Percentiles rank a stretch among this genome's conserved stretches.
Conservation (phyloP, 305 asterid genomes). For the Plantago lanceolata region DNA sequence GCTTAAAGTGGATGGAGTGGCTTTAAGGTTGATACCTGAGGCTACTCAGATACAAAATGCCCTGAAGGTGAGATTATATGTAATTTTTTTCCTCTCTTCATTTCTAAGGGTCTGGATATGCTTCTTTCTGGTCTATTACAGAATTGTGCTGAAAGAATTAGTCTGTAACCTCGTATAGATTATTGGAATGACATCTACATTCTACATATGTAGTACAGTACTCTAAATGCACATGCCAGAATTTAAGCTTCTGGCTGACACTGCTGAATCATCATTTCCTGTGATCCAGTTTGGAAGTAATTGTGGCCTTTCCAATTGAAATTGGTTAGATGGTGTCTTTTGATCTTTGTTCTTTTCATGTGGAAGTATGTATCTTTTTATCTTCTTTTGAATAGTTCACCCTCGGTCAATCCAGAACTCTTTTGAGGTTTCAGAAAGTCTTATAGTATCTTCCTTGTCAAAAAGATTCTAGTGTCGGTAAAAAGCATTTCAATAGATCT, state of each 20-base stretch:
- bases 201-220: too few species aligned
- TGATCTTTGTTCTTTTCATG: constrained; percentile 2
- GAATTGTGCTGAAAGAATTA: neutral
- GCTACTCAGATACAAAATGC: constrained; percentile 82
- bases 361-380: neutral
- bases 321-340: neutral
- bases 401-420: neutral
- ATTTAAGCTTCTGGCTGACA: neutral
- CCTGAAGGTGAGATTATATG: constrained; percentile 41
- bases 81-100: too few species aligned
- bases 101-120: too few species aligned
- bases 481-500: too few species aligned
- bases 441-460: too few species aligned
- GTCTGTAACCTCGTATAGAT: constrained; percentile 8
- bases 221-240: neutral
- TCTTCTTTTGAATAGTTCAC: too few species aligned
- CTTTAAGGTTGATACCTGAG: constrained; percentile 86
- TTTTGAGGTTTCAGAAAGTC: too few species aligned
- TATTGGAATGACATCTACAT: too few species aligned
- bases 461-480: too few species aligned
- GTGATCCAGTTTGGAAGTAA: constrained; percentile 1
- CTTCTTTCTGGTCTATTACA: neutral
- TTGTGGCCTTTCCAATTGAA: constrained; percentile 9
- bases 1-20: constrained; percentile 82
- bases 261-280: constrained; percentile 6